Percentiles rank a stretch among this genome's conserved stretches.
Conservation (phyloP, 2,329 filamentous ascomycete species). For the Didymella arachidicola region DNA sequence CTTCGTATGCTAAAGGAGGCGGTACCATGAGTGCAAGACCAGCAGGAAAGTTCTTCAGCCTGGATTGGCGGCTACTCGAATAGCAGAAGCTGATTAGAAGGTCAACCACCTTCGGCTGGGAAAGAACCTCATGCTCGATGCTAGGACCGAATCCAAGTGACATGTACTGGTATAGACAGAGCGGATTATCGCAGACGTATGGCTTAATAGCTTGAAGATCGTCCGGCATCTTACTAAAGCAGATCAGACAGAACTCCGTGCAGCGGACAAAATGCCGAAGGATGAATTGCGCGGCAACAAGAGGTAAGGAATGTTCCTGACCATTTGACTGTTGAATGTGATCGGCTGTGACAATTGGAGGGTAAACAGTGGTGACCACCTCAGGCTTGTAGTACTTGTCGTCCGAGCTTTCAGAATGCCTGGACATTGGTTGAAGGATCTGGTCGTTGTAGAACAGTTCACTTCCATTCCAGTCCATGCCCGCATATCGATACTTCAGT, state of each 20-base stretch:
- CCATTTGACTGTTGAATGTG: constrained; percentile 53
- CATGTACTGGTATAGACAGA: constrained; percentile 91
- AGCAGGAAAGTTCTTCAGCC: constrained; percentile 63
- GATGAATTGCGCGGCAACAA: constrained; percentile 75
- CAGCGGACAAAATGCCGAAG: constrained; percentile 80
- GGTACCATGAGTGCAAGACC: constrained; percentile 65
- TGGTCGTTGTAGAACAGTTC: constrained; percentile 64
- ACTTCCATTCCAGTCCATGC: constrained; percentile 72
- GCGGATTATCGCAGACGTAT: constrained; percentile 73
- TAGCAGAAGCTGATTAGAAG: constrained; percentile 86
- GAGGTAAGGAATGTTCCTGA: constrained; percentile 60
- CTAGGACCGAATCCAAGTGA: constrained; percentile 83
- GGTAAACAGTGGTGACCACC: constrained; percentile 48
- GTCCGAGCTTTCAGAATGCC: constrained; percentile 42
- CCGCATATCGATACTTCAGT: constrained; percentile 64
- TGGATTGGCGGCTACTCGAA: constrained; percentile 56
- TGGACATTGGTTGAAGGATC: constrained; percentile 44
- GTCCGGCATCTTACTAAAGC: constrained; percentile 71
- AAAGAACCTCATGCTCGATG: constrained; percentile 82
- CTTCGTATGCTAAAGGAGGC: constrained; percentile 29
- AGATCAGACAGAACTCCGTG: constrained; percentile 87
- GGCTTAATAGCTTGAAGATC: constrained; percentile 76
- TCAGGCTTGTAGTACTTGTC: constrained; percentile 52
- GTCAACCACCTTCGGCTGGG: constrained; percentile 83
- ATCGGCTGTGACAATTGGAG: constrained; percentile 59